phyloP scores from a whole-genome alignment of 202 grass and related monocot species.

The Bolboschoenoplectus hybrid region DNA sequence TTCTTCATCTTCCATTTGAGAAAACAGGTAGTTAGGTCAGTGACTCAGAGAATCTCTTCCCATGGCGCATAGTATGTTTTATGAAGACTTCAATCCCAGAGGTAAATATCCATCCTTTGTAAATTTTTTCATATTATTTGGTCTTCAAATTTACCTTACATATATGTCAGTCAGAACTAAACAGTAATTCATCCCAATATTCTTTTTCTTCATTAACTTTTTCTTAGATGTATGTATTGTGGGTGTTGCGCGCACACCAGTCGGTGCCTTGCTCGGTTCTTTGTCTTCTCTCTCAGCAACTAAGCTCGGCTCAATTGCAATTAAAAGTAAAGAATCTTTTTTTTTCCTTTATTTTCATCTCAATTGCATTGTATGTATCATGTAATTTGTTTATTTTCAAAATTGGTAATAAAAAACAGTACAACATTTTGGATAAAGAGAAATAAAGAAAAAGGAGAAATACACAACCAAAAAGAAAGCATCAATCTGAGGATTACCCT shows the following conservation, averaged over 20 bases:
- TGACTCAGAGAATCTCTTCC: background rate
- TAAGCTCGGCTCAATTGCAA: slow-evolving; percentile 78
- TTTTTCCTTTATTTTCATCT: background rate
- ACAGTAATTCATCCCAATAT: background rate
- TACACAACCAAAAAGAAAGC: background rate
- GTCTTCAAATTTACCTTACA: background rate
- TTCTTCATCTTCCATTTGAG: slow-evolving; percentile 16
- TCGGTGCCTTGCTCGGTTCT: slow-evolving; percentile 82
- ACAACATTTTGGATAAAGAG: too few species aligned
- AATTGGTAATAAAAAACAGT: background rate
- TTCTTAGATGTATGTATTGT: slow-evolving; percentile 69
- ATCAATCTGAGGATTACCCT: background rate
- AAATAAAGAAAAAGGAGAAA: too few species aligned
- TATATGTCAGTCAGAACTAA: background rate
- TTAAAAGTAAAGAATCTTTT: slow-evolving; percentile 51
- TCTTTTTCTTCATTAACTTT: slow-evolving; percentile 1
- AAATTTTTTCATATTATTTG: background rate
- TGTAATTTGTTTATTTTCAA: background rate
- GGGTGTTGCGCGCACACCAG: slow-evolving; percentile 85
- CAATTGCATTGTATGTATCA: background rate
- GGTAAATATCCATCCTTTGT: slow-evolving; percentile 30
- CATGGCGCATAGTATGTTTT: slow-evolving; percentile 37
- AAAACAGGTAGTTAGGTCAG: background rate
- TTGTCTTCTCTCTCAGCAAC: slow-evolving; percentile 85
- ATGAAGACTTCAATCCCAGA: slow-evolving; percentile 41